Evolutionary conservation across 768 basidiomycete genomes (phyloP).

Genomic region (Mycena metata): DNA sequence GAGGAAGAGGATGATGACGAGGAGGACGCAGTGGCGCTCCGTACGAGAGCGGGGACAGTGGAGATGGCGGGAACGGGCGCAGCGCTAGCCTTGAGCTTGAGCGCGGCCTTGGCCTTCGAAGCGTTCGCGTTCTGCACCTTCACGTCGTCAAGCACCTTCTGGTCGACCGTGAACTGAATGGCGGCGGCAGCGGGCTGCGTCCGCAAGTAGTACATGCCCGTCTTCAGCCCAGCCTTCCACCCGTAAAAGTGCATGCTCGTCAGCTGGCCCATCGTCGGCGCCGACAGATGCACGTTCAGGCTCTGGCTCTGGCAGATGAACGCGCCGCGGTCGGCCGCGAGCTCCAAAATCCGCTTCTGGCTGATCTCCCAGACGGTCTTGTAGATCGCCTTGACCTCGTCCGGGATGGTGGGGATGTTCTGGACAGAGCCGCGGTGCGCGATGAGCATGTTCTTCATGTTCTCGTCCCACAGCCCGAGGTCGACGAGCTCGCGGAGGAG

Average conservation of each 20-base stretch:
- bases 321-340: conserved; percentile 98
- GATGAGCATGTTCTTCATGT: conserved; percentile 99
- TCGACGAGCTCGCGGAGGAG: conserved; percentile 98
- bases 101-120: conserved; percentile 38
- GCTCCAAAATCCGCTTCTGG: conserved; percentile 96
- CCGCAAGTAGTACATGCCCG: conserved; percentile 98
- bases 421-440: conserved; percentile 93
- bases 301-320: conserved; percentile 93
- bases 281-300: conserved; percentile 81
- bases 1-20: conserved; percentile 40
- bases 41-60: conserved; percentile 38
- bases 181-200: conserved; percentile 96
- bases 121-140: conserved; percentile 59
- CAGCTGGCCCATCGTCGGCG: conserved; percentile 79
- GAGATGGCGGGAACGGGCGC: conserved; percentile 41
- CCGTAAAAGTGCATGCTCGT: conserved; percentile 90
- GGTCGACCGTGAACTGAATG: conserved; percentile 97
- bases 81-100: conserved; percentile 35
- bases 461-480: conserved; percentile 94
- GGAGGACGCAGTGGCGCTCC: conserved; percentile 49
- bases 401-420: conserved; percentile 89
- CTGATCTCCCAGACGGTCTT: conserved; percentile 92
- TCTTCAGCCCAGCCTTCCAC: conserved; percentile 99
- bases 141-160: conserved; percentile 76
- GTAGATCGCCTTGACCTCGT: conserved; percentile 96